A percentile compares a stretch with the other conserved stretches of the same genome.
Evolutionary conservation across 1,284 basidiomycete species (phyloP).

Genomic region (Pholiota adiposa): DNA sequence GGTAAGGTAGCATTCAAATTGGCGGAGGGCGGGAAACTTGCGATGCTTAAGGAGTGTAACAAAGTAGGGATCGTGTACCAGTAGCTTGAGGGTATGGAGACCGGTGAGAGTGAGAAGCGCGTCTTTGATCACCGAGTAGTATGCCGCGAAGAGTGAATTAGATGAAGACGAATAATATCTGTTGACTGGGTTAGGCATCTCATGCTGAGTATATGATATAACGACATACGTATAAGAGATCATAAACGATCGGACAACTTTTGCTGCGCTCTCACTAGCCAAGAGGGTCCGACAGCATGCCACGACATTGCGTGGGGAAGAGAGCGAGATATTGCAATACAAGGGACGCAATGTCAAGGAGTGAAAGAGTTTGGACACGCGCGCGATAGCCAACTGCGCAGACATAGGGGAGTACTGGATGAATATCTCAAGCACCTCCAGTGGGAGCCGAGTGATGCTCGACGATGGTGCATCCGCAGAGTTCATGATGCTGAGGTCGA

Average conservation of each 20-base stretch:
- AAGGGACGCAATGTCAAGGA: conserved; percentile 33
- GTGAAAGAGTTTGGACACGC: conserved; percentile 35
- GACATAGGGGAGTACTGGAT: conserved; percentile 29
- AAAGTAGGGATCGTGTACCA: conserved; percentile 34
- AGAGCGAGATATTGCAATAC: conserved; percentile 35
- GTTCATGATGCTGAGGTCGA: conserved; percentile 17
- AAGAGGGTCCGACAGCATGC: conserved; percentile 35
- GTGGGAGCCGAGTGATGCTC: conserved; percentile 30
- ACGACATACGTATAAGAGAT: conserved; percentile 36
- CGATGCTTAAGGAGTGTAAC: conserved; percentile 25
- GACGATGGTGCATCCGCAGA: conserved; percentile 15
- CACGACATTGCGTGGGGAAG: conserved; percentile 28
- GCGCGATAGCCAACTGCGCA: conserved; percentile 33
- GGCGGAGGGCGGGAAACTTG: conserved; percentile 30
- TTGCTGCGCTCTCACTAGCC: conserved; percentile 25
- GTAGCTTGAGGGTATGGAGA: conserved; percentile 32
- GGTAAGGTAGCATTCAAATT: conserved; percentile 37
- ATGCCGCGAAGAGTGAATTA: conserved; percentile 25
- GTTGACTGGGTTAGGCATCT: conserved; percentile 4
- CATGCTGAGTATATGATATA: not conserved
- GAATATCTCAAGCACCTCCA: conserved; percentile 38
- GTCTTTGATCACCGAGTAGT: conserved; percentile 31
- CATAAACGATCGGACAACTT: conserved; percentile 31
- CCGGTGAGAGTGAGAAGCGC: conserved; percentile 28
- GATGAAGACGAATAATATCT: conserved; percentile 21